Base-by-base conservation (phyloP, 139 green algal species). In the Limnomonas spitsbergensis region DNA sequence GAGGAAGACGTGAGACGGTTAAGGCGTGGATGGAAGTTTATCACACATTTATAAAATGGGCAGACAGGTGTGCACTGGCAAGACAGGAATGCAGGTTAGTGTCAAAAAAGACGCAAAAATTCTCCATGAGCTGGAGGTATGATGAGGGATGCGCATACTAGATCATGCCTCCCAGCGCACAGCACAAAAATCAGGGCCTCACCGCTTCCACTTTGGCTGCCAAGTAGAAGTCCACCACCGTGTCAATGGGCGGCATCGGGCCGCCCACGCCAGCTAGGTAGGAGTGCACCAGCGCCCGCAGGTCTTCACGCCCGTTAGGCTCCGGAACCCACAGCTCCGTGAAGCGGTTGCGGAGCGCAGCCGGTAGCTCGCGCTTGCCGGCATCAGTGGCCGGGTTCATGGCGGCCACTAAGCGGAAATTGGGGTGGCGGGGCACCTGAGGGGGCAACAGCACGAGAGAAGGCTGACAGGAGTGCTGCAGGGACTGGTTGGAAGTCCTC, bases 381-480 rank as follows among this genome's bases (percentile, higher is more conserved):
- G 93, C 90, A 79, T 97, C 96, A 2, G 96, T 99, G 24, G 95
- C 94, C 0, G 96, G 96, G 86, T 99, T 99, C 96, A 99, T 99
- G 32, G 92, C 92, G 0, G 90, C 94, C 74, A 99, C 93, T 2
- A 99, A 86, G 1, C 96, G 86, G 86, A 99, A 99, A 39, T 84
- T 56, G 1, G 94, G 91, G 82, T 99, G 94, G 20, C 93, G 86
- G 0, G 86, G 69, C 3, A 99, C 83, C 20, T 84, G 81, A 53
- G 73, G 32, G 29, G 61, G 26, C 9, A 72, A 24, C 61, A 20
- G 47, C 14, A 20, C 26, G 26, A 20, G 24, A 72, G 61, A 39
- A 39, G 6, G 29, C 24, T 72, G 20, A 61, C 47, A 61, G n/a
- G n/a, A n/a, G n/a, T n/a, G n/a, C n/a, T n/a, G n/a, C n/a, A n/a